Conservation (phyloP, 2,329 filamentous ascomycete species). For the Tolypocladium guangdongense region DNA sequence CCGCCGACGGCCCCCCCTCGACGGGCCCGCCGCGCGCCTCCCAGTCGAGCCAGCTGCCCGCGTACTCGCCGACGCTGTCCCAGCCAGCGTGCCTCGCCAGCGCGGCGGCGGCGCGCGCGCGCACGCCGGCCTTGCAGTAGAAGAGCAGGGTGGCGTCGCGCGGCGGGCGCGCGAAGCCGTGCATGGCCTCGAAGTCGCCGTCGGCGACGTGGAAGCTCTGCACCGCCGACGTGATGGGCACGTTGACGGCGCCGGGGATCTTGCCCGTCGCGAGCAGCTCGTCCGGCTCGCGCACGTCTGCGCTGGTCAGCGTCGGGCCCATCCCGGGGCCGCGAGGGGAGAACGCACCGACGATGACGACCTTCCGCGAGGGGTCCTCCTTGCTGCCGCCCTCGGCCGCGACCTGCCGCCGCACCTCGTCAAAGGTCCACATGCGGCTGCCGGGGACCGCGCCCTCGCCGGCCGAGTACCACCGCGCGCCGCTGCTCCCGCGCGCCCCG, state of each 20-base stretch:
- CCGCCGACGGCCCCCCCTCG: conserved; percentile 12
- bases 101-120: conserved; percentile 65
- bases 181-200: conserved; percentile 74
- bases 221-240: conserved; percentile 66
- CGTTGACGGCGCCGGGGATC: conserved; percentile 74
- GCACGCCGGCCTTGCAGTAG: conserved; percentile 87
- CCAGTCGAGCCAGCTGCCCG: conserved; percentile 79
- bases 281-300: conserved; percentile 61
- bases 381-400: conserved; percentile 6
- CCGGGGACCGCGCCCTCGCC: not conserved
- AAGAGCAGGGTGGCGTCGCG: conserved; percentile 58
- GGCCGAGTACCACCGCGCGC: conserved; percentile 14
- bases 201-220: conserved; percentile 67
- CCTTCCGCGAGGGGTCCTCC: conserved; percentile 8
- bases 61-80: conserved; percentile 58
- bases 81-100: conserved; percentile 72
- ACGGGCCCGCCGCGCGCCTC: conserved; percentile 53
- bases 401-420: conserved; percentile 32
- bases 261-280: conserved; percentile 54
- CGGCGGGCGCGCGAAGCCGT: conserved; percentile 61
- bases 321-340: not conserved
- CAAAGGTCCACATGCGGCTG: conserved; percentile 35
- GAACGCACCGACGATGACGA: conserved; percentile 36
- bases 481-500: not conserved
- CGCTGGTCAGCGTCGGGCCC: not conserved